Evolutionary conservation across 208 protist genomes (phyloP).

Genomic region (Novymonas esmeraldas): DNA sequence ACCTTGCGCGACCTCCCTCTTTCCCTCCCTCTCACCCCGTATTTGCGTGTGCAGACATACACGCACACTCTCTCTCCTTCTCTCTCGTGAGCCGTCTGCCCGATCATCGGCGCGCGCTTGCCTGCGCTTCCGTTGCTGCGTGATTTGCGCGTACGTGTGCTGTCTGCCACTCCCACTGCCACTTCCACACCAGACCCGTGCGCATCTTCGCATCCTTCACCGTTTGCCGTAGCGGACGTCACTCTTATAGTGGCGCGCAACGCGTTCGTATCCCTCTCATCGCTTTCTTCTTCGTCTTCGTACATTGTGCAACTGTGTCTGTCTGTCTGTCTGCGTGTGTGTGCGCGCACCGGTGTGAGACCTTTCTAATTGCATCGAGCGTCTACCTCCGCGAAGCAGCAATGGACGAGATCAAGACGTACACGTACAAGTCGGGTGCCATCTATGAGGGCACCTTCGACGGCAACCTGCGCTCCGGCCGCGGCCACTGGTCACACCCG

Average conservation of each 20-base stretch:
- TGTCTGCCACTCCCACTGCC: too few species aligned
- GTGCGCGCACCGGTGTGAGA: too few species aligned
- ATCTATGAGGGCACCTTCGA: conserved; percentile 89
- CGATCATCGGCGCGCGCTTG: too few species aligned
- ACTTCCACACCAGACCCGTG: too few species aligned
- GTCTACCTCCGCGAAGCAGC: too few species aligned
- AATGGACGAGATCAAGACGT: conserved; percentile 60
- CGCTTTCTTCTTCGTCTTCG: background rate
- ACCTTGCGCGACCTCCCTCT: background rate
- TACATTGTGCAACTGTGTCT: too few species aligned
- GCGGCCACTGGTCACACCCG: conserved; percentile 79
- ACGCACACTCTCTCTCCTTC: background rate
- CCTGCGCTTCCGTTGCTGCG: too few species aligned
- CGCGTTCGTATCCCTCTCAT: background rate
- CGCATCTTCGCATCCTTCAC: too few species aligned
- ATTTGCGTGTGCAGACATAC: background rate
- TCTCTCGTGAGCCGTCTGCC: background rate
- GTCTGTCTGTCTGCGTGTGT: too few species aligned
- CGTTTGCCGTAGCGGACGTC: too few species aligned
- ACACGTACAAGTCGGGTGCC: conserved; percentile 89
- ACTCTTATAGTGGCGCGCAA: background rate
- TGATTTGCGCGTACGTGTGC: too few species aligned
- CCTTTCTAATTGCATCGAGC: background rate
- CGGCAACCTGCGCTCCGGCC: conserved; percentile 72
- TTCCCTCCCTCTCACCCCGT: background rate